Evolutionary conservation across 75 land plant species (phyloP).

Genomic region (Pseudotsuga menziesii): DNA sequence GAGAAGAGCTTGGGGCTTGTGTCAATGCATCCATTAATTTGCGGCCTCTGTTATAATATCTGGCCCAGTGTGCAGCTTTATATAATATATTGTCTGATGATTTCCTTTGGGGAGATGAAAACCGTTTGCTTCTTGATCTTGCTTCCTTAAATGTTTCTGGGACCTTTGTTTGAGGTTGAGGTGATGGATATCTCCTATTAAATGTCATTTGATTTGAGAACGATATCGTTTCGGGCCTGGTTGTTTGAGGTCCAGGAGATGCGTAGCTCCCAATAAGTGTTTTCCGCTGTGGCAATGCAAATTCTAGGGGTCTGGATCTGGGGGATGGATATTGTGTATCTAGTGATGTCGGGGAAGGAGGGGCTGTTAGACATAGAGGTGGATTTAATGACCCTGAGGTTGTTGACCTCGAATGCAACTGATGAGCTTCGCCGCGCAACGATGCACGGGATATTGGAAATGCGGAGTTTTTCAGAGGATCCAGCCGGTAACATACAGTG

Average conservation of each 20-base stretch:
- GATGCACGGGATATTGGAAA: conserved; percentile 6
- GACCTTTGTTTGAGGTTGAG: conserved; percentile 18
- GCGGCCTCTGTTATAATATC: neutral
- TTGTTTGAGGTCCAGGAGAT: conserved; percentile 28
- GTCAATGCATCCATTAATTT: neutral
- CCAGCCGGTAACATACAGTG: conserved; percentile 31
- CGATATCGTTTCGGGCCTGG: conserved; percentile 25
- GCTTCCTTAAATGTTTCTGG: conserved; percentile 47
- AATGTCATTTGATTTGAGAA: neutral
- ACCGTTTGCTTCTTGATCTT: conserved; percentile 23
- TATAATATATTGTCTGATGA: neutral
- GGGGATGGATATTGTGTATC: neutral
- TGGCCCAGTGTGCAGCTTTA: neutral
- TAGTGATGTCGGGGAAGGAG: neutral
- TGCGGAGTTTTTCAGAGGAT: neutral
- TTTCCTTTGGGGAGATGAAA: conserved; percentile 29
- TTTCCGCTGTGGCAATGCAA: neutral
- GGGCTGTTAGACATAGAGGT: neutral
- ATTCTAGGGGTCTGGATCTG: neutral
- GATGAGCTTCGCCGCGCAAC: neutral
- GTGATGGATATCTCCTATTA: conserved; percentile 24
- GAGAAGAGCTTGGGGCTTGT: neutral
- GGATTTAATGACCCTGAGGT: neutral
- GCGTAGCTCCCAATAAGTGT: conserved; percentile 3
- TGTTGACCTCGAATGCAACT: neutral